A percentile compares a stretch with the other conserved stretches of the same genome.
Evolutionary conservation across 176 grass and related monocot species (phyloP).

Genomic region (Echinochloa phyllopogon): DNA sequence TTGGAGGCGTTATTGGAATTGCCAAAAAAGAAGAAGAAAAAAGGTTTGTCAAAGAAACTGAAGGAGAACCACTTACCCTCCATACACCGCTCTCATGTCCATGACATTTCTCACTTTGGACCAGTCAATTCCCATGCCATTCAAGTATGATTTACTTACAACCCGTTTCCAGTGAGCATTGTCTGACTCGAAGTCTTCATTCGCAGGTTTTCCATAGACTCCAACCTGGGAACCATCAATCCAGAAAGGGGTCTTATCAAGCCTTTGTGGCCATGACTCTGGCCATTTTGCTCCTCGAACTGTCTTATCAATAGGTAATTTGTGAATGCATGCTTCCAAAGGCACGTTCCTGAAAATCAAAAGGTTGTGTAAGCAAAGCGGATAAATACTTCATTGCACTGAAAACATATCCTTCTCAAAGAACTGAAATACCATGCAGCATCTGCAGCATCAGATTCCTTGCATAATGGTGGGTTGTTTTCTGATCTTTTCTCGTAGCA

Average conservation of each 20-base stretch:
- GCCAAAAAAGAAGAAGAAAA: background rate
- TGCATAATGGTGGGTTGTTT: constrained; percentile 79
- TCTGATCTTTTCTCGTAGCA: constrained; percentile 91
- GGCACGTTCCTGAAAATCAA: constrained; percentile 80
- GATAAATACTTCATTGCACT: background rate
- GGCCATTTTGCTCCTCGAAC: constrained; percentile 78
- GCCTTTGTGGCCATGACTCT: constrained; percentile 77
- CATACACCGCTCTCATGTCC: constrained; percentile 99
- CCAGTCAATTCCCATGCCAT: constrained; percentile 95
- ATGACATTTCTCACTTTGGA: constrained; percentile 94
- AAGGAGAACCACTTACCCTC: constrained; percentile 71
- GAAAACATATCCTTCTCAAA: background rate
- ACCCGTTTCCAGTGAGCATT: constrained; percentile 92
- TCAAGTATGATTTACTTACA: constrained; percentile 84
- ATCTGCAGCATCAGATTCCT: constrained; percentile 79
- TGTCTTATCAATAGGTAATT: constrained; percentile 60
- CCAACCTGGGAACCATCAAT: constrained; percentile 78
- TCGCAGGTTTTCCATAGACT: constrained; percentile 87
- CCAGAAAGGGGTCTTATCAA: constrained; percentile 86
- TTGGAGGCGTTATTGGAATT: background rate
- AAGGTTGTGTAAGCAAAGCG: constrained; percentile 31
- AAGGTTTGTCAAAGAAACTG: background rate
- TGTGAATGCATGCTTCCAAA: constrained; percentile 92
- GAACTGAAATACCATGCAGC: constrained; percentile 80
- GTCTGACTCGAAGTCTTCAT: constrained; percentile 89